A percentile compares a stretch with the other conserved stretches of the same genome.
These are phyloP conservation scores for Solanum pimpinellifolium DNA, from an alignment of 257 asterid genomes.

Conservation along the genomic window DNA sequence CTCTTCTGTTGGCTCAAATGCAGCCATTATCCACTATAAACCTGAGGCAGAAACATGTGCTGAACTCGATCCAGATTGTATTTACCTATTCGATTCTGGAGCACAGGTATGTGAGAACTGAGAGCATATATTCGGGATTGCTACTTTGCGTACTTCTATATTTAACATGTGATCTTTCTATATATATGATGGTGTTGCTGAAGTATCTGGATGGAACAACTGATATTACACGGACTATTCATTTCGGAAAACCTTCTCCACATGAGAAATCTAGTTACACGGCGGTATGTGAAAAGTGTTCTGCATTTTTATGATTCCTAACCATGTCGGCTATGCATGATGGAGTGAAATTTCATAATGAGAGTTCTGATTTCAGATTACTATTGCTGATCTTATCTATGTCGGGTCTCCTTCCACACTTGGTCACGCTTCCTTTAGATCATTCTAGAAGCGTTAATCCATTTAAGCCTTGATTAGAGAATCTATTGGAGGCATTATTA, in stretches of 20 bases:
- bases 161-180: not conserved
- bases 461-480: not conserved
- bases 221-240: constrained; percentile 92
- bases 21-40: constrained; percentile 77
- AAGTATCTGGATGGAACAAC: constrained; percentile 98
- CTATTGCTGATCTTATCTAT: not conserved
- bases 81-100: constrained; percentile 93
- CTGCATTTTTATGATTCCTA: not conserved
- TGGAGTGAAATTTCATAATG: not conserved
- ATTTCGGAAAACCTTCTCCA: constrained; percentile 76
- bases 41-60: constrained; percentile 79
- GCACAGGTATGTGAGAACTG: constrained; percentile 58
- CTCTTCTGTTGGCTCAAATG: constrained; percentile 95
- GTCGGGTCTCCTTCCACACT: not conserved
- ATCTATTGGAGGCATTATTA: not conserved
- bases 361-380: not conserved
- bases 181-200: constrained; percentile 2
- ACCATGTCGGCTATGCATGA: not conserved
- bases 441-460: not conserved
- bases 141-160: not conserved
- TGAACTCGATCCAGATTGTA: constrained; percentile 70
- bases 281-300: constrained; percentile 42
- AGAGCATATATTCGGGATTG: not conserved
- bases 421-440: not conserved
- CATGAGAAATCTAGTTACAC: constrained; percentile 97